phyloP scores from a whole-genome alignment of 805 yeast species.

The Candida stauntonica region DNA sequence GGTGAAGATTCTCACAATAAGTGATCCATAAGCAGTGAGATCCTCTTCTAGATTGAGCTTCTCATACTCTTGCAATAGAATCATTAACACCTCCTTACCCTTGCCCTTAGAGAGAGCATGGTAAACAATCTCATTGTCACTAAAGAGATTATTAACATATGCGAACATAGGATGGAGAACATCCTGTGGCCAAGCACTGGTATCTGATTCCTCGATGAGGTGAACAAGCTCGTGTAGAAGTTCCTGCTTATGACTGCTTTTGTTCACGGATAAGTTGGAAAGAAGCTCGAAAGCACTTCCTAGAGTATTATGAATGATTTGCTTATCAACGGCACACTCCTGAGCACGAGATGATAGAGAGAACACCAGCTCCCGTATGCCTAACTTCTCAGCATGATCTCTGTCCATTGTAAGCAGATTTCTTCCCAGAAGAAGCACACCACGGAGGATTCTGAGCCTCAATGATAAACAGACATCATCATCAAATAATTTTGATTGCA shows the following conservation, averaged over 20 bases:
- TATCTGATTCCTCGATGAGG: no score
- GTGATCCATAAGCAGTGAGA: constrained; percentile 19
- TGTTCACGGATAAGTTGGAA: constrained; percentile 15
- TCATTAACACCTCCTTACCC: constrained; percentile 14
- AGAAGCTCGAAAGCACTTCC: constrained; percentile 16
- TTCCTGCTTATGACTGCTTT: constrained; percentile 4
- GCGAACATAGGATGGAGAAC: constrained; percentile 10
- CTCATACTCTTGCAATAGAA: constrained; percentile 18
- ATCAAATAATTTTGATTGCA: constrained; percentile 5
- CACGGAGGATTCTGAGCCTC: constrained; percentile 32
- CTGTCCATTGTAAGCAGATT: constrained; percentile 38
- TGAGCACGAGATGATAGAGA: background rate
- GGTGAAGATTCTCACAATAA: constrained; percentile 27
- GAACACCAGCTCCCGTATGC: constrained; percentile 6
- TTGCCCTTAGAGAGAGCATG: constrained; percentile 20
- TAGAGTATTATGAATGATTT: constrained; percentile 2
- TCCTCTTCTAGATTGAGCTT: constrained; percentile 12
- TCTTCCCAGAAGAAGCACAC: constrained; percentile 43
- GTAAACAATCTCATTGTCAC: constrained; percentile 15
- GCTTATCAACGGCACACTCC: background rate
- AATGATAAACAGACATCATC: constrained; percentile 3
- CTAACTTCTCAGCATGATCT: constrained; percentile 25
- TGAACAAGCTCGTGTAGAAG: constrained; percentile 12
- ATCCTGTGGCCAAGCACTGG: constrained; percentile 9
- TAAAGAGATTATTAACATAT: constrained; percentile 15